Evolutionary conservation across 257 asterid genomes (phyloP), one percentile per base, ranked within the genome.

Genomic region (Salvia miltiorrhiza): DNA sequence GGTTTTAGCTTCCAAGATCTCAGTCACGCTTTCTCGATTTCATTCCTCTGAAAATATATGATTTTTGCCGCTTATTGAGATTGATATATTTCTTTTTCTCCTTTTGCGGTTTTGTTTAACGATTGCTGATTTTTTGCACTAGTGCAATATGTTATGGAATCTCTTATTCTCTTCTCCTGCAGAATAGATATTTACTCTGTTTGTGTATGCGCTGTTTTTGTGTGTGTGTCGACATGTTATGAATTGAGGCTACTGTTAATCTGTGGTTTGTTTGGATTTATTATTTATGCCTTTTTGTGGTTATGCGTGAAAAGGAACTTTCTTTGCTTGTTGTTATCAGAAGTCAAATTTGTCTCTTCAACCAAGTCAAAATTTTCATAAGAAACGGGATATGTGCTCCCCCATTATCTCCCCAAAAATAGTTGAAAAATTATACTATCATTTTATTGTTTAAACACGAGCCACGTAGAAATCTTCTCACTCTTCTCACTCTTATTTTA

Each of bases 391-490:
- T n/a, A n/a, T 59, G 49, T 69, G 75, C 63, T 54, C 41, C 60
- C 17, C 64, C 11, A 8, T 67, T 52, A 26, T 72, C 56, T 56
- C 24, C 8, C 26, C 7, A 2, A 37, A 9, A 16, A 47, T 33
- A 17, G 33, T 35, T 37, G n/a, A 50, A 62, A 20, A 14, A 1
- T 56, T 24, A 60, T 72, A 33, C 47, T 30, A 30, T 30, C 6
- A 30, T 61, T 73, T 65, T 23, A 50, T 65, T 74, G 69, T 65
- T 55, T 70, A 65, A 20, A 63, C 48, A 44, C 2, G 47, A 60
- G 74, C 75, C 80, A 79, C 76, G 73, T 71, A 45, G 19, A 56
- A 48, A 17, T 39, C 28, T 9, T 30, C 39, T 37, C 62, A 12
- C 45, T 33, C 11, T 5, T 23, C 65, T 56, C 65, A 39, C 41